phyloP scores from a whole-genome alignment of 1,139 yeast species.

The Diutina ranongensis region DNA sequence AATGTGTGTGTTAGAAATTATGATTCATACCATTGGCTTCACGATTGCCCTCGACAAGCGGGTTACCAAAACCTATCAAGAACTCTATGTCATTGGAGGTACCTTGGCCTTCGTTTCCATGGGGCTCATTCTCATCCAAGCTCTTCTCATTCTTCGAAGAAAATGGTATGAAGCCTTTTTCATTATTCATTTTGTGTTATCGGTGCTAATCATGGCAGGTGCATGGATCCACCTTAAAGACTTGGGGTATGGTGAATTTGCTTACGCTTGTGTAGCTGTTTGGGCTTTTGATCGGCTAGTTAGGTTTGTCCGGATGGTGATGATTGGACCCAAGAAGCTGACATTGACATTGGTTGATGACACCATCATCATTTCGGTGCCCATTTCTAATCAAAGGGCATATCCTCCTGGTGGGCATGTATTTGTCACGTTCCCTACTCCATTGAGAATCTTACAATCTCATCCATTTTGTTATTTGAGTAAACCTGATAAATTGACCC shows the following conservation, averaged over 20 bases:
- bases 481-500: background rate
- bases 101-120: background rate
- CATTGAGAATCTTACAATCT: background rate
- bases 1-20: background rate
- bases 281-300: slow-evolving; percentile 2
- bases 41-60: background rate
- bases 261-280: background rate
- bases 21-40: background rate
- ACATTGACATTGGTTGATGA: background rate
- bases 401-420: slow-evolving; percentile 5
- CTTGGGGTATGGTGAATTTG: background rate
- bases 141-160: background rate
- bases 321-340: background rate
- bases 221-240: background rate
- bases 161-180: slow-evolving; percentile 5
- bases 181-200: background rate
- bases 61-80: background rate
- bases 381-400: background rate
- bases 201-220: background rate
- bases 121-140: background rate
- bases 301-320: background rate
- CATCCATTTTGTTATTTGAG: slow-evolving; percentile 4
- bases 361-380: background rate
- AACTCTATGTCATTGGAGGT: background rate
- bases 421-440: background rate